Conservation (phyloP, 2,329 filamentous ascomycete species). For the Pseudogymnoascus destructans region DNA sequence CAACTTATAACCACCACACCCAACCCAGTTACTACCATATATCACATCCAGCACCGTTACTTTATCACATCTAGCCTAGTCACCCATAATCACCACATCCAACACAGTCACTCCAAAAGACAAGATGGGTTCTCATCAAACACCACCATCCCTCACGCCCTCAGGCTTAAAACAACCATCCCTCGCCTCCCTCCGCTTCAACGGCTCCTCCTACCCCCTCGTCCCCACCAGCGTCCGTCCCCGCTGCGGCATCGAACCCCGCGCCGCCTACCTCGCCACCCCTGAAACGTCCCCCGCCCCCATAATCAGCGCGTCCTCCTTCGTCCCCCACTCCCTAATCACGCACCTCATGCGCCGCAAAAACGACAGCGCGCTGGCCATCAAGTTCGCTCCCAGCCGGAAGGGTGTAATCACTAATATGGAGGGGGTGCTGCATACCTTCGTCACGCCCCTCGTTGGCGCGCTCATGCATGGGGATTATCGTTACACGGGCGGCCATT, state of each 20-base stretch:
- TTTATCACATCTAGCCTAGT: neutral
- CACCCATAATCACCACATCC: neutral
- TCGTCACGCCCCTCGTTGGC: constrained; percentile 18
- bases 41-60: neutral
- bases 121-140: neutral
- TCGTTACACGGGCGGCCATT: constrained; percentile 15
- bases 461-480: constrained; percentile 20
- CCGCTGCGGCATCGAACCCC: constrained; percentile 1
- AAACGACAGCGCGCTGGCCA: constrained; percentile 16
- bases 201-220: neutral
- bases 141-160: neutral
- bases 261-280: constrained; percentile 14
- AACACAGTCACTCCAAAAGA: neutral
- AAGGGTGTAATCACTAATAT: constrained; percentile 19
- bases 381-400: constrained; percentile 13
- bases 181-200: constrained; percentile 6
- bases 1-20: neutral
- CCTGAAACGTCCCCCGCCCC: constrained; percentile 16
- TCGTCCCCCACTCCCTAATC: constrained; percentile 15
- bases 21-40: too few species aligned
- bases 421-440: constrained; percentile 21
- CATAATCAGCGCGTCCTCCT: constrained; percentile 17
- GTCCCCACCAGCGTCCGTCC: constrained; percentile 11
- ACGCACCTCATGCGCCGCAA: constrained; percentile 19
- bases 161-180: neutral